Percentiles rank a stretch among this genome's conserved stretches.
phyloP scores from a whole-genome alignment of 1,284 basidiomycete species.

The Neonothopanus nambi region DNA sequence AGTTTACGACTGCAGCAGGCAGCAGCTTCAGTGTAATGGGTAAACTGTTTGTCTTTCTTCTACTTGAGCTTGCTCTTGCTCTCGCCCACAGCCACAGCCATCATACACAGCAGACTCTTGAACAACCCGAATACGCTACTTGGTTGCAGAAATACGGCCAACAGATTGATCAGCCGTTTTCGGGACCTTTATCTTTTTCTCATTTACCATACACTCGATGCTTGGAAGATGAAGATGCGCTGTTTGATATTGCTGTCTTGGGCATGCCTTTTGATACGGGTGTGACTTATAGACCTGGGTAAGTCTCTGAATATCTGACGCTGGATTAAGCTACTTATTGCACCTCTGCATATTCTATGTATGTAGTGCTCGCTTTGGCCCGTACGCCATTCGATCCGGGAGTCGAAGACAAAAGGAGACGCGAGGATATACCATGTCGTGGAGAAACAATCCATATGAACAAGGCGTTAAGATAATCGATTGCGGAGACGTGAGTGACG shows the following conservation, averaged over 20 bases:
- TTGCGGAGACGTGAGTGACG: constrained; percentile 68
- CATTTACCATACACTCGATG: constrained; percentile 72
- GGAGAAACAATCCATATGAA: constrained; percentile 68
- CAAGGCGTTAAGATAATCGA: constrained; percentile 65
- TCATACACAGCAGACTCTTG: background rate
- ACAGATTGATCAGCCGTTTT: constrained; percentile 70
- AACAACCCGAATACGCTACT: constrained; percentile 26
- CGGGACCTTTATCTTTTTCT: constrained; percentile 73
- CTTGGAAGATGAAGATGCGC: constrained; percentile 53
- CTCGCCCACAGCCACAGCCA: background rate
- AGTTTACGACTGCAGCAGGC: too few relatives aligned
- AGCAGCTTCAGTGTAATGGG: too few relatives aligned
- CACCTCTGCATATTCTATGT: too few relatives aligned
- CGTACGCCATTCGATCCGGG: constrained; percentile 77
- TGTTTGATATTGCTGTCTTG: constrained; percentile 74
- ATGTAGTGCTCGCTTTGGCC: constrained; percentile 74
- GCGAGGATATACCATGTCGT: constrained; percentile 64
- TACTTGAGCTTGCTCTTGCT: background rate
- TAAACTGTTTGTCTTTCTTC: background rate
- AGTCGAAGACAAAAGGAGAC: constrained; percentile 62
- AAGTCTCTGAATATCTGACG: constrained; percentile 8
- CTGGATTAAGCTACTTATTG: background rate
- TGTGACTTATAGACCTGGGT: constrained; percentile 68
- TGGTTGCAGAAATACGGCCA: constrained; percentile 72
- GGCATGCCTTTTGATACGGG: constrained; percentile 84